Base-by-base conservation (phyloP, 768 basidiomycete genomes). In the Aureoboletus auriporus region DNA sequence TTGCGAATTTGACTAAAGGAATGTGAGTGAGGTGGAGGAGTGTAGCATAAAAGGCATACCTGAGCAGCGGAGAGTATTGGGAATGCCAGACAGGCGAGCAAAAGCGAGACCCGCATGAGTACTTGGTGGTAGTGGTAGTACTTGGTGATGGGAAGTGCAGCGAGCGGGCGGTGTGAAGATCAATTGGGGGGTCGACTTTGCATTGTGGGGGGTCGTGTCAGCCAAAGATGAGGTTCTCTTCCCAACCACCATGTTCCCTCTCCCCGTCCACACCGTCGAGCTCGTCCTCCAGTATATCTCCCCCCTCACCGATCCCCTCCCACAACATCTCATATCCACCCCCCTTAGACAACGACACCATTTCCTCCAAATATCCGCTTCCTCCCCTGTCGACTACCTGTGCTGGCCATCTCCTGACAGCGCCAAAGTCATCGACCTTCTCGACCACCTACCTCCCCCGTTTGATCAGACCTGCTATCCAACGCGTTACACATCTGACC, bases 291-390 rank as follows among this genome's bases (percentile, higher is more conserved):
- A 78, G 54, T 79, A 82, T 61, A 79, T 88, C 50, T 69, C 71
- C 30, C 76, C 80, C 5, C 72, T 81, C 39, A 56, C 64, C 14
- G 65, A 65, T n/a, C 72, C 74, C 1, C 63, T 89, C 34, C 85
- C 86, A 1, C 68, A 73, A 0, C 76, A 84, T 61, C 73, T 88
- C 40, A 55, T 89, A 49, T 86, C 85, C 1, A 64, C 63, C 5
- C 69, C 78, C 16, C 76, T 87, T 29, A 70, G 72, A 4, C 80
- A 86, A 62, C 73, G 86, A 33, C 86, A 87, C 61, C 76, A 69
- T 51, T 83, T 85, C 64, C 79, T 89, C 40, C 58, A 67, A 16
- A 68, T 89, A 48, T 63, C 73, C 26, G 72, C 77, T 8, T 69
- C 77, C 23, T 66, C 78, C 54, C 70, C 77, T 8, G 53, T 65